Percentiles rank a stretch among this genome's conserved stretches.
Conservation (phyloP, 495 filamentous ascomycete species). For the Chaetomidium leptoderma region DNA sequence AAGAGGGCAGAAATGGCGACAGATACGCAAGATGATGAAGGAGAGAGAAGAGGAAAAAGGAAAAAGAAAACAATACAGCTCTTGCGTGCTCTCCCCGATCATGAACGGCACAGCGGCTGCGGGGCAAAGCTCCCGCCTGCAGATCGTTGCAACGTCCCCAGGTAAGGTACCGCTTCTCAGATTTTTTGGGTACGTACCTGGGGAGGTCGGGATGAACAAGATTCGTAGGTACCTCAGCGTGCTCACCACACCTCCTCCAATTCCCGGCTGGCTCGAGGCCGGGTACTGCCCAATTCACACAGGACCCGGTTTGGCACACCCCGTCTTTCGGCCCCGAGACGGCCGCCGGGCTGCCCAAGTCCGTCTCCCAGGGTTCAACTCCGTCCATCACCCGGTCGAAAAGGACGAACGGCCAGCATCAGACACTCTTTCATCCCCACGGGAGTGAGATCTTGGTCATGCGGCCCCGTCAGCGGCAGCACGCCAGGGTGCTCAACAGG, state of each 20-base stretch:
- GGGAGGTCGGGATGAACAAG: too few species aligned
- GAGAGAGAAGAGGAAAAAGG: neutral
- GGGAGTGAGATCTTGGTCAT: neutral
- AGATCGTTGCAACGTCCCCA: constrained; percentile 17
- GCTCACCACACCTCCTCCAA: too few species aligned
- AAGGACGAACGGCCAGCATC: neutral
- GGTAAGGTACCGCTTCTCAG: constrained; percentile 12
- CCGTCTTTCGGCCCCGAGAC: constrained; percentile 3
- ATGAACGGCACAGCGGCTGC: constrained; percentile 12
- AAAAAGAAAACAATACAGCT: neutral
- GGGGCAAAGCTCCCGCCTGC: constrained; percentile 15
- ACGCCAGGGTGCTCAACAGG: neutral
- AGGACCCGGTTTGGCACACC: neutral
- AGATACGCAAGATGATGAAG: neutral
- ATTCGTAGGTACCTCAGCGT: too few species aligned
- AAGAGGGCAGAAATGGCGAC: neutral
- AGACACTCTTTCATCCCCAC: neutral
- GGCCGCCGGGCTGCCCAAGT: neutral
- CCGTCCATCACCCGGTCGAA: neutral
- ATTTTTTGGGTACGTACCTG: neutral
- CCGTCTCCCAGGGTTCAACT: neutral
- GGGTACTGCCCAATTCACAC: neutral
- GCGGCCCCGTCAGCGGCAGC: constrained; percentile 1
- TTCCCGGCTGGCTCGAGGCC: neutral
- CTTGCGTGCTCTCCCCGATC: neutral